Percentiles rank a stretch among this genome's conserved stretches.
Conservation (phyloP, 108 stramenopile species). For the Aurantiochytrium sp. region DNA sequence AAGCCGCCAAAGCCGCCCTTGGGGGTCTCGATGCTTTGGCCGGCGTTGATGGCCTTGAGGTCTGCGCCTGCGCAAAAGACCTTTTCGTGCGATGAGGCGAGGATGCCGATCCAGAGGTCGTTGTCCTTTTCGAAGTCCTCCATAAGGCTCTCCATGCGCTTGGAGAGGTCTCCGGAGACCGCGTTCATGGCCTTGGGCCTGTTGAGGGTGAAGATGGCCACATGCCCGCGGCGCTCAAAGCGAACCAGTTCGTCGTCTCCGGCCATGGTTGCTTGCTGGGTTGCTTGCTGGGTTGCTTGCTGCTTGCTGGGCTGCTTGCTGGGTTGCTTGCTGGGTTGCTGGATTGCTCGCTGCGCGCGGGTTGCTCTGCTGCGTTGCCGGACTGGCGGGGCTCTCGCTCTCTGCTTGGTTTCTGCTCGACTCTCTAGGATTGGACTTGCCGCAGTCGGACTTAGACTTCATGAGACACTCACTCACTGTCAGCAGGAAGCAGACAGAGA, state of each 20-base stretch:
- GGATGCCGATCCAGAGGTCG: slow-evolving; percentile 11
- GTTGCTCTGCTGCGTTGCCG: too few species aligned
- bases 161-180: slow-evolving; percentile 1
- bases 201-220: slow-evolving; percentile 12
- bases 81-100: background rate
- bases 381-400: too few species aligned
- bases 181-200: slow-evolving; percentile 12
- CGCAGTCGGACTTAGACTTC: too few species aligned
- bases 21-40: background rate
- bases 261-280: too few species aligned
- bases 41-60: slow-evolving; percentile 3
- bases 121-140: background rate
- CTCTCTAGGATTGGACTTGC: too few species aligned
- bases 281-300: too few species aligned
- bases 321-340: too few species aligned
- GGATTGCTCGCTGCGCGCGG: too few species aligned
- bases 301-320: too few species aligned
- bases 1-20: slow-evolving; percentile 16
- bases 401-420: too few species aligned
- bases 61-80: slow-evolving; percentile 18
- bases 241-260: background rate
- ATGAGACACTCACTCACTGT: too few species aligned
- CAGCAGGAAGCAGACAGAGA: too few species aligned
- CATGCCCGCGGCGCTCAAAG: slow-evolving; percentile 4
- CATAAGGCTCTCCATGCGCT: slow-evolving; percentile 7